Base-by-base conservation (phyloP, 768 basidiomycete species). In the Chalciporus piperatus region DNA sequence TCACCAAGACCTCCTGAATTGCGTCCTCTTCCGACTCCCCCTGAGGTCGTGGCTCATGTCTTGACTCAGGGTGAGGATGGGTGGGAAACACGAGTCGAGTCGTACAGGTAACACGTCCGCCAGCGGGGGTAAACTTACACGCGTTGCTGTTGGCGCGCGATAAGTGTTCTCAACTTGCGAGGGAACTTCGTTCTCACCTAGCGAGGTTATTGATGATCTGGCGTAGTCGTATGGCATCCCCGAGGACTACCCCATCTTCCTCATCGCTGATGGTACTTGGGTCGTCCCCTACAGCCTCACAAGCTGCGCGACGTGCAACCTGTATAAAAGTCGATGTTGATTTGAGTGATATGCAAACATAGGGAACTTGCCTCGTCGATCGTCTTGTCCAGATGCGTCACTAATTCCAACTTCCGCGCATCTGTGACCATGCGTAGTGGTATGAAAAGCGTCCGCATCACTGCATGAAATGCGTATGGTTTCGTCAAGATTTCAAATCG, bases 191-290 rank as follows among this genome's bases (percentile, higher is more conserved):
- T 6, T 40, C 65, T 51, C 50, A 64, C 89, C 87, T 89, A 6
- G 89, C 85, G 41, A 95, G 81, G 66, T 94, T 93, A 43, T 87
- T 92, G 66, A 87, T 78, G 47, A 91, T 83, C 68, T 92, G 89
- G 59, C 89, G 77, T 45, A 92, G 64, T 13, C 92, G 80, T 41
- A 85, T 85, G 61, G 92, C 90, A 63, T 95, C 90, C 22, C 92
- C 91, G 13, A 88, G 81, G 35, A 95, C 90, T 44, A 87, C 72
- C 0, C 85, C 87, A 50, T 84, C 78, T 16, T 77, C 76, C 19
- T 73, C 75, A 12, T 48, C 50, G 4, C 12, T 37, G 16, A 52
- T 23, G 23, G 25, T 8, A 23, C 40, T 41, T 16, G 70, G 58
- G 28, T 57, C 67, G 55, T 83, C 76, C 22, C 84, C 85, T 61